A percentile compares a stretch with the other conserved stretches of the same genome.
Conservation (phyloP, 2,329 filamentous ascomycete species). For the Penicillium sp. region DNA sequence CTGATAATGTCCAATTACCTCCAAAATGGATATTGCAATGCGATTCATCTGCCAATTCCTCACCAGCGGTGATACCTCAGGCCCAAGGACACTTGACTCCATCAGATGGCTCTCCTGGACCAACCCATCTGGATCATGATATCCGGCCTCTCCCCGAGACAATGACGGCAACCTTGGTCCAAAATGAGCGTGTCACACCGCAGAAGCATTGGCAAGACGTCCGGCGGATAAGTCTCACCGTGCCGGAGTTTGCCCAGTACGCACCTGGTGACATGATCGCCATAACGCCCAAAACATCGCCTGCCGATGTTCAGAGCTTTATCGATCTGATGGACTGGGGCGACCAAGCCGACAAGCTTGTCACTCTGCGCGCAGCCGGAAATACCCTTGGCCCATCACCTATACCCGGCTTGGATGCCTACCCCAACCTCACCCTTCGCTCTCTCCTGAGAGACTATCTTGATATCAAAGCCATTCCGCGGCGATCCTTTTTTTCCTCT, state of each 20-base stretch:
- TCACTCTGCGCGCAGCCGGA: slow-evolving; percentile 48
- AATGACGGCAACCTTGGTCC: slow-evolving; percentile 52
- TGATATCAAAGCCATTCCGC: slow-evolving; percentile 84
- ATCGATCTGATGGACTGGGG: slow-evolving; percentile 76
- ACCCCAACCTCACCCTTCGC: slow-evolving; percentile 57
- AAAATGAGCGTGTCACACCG: slow-evolving; percentile 72
- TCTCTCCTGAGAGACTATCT: slow-evolving; percentile 73
- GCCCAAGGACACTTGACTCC: slow-evolving; percentile 2
- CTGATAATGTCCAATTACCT: slow-evolving; percentile 66
- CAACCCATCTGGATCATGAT: slow-evolving; percentile 33
- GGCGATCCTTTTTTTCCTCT: slow-evolving; percentile 74
- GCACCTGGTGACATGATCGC: slow-evolving; percentile 72
- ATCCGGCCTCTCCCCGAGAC: slow-evolving; percentile 55
- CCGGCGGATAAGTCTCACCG: slow-evolving; percentile 62
- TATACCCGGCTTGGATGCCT: slow-evolving; percentile 32
- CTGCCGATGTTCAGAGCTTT: slow-evolving; percentile 69
- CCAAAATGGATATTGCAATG: slow-evolving; percentile 60
- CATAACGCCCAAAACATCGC: slow-evolving; percentile 82
- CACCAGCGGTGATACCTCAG: not conserved
- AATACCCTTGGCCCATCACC: slow-evolving; percentile 23
- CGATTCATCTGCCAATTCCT: slow-evolving; percentile 1
- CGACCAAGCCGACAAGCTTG: slow-evolving; percentile 60
- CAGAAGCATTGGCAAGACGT: slow-evolving; percentile 87
- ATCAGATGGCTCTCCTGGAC: slow-evolving; percentile 16
- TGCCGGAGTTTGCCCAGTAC: slow-evolving; percentile 44